Evolutionary conservation across 768 basidiomycete genomes (phyloP).

Genomic region (Trametes cingulata): DNA sequence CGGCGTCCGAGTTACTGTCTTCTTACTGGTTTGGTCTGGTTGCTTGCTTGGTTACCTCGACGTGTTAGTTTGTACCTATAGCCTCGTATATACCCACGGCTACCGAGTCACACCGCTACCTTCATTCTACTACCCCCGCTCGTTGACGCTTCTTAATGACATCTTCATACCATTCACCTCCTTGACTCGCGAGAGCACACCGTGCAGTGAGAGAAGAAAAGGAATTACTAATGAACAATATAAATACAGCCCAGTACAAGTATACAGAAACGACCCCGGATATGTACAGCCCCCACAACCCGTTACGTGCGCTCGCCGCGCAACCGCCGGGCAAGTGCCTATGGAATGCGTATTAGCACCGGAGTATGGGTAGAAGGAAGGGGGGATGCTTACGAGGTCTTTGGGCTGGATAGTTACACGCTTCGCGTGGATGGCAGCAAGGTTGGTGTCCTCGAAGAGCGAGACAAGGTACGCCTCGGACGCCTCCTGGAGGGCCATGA

Average conservation of each 20-base stretch:
- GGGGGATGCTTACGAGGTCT: conserved; percentile 36
- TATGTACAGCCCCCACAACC: conserved; percentile 1
- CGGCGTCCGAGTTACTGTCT: too few species aligned
- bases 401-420: conserved; percentile 58
- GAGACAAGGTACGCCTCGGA: conserved; percentile 49
- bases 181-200: neutral
- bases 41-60: too few species aligned
- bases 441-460: conserved; percentile 49
- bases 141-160: neutral
- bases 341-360: neutral
- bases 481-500: conserved; percentile 63
- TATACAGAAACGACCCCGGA: conserved; percentile 14
- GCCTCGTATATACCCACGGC: neutral
- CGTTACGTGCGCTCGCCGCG: conserved; percentile 45
- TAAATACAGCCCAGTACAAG: conserved; percentile 24
- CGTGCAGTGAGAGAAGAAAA: neutral
- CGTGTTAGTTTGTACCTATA: neutral
- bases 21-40: too few species aligned
- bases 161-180: neutral
- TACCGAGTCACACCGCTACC: neutral
- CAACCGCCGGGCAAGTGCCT: conserved; percentile 48
- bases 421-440: conserved; percentile 56
- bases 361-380: neutral
- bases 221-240: conserved; percentile 26
- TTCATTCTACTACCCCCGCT: neutral